Evolutionary conservation across 2,329 filamentous ascomycete species (phyloP), one percentile per base, ranked within the genome.

Genomic region (Fusarium xylarioides): DNA sequence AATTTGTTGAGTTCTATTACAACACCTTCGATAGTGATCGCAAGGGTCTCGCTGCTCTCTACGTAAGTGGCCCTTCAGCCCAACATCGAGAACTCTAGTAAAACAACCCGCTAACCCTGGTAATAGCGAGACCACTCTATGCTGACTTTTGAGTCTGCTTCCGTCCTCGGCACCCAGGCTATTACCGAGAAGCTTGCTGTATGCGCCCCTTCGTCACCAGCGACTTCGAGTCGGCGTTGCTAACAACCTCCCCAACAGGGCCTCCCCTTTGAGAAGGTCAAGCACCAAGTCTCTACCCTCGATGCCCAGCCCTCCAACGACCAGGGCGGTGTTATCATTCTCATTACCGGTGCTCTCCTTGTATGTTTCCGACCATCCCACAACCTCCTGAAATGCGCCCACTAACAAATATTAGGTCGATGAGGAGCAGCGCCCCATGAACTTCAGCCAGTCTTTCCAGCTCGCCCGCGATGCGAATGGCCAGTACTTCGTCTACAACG

Each of bases 1-100:
- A 97, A 85, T 98, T 98, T 84, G 92, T 95, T 76, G 81, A 91
- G 69, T 95, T 92, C 87, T 98, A 98, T 90, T 98, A 97, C 89
- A 87, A 92, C 79, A 91, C 91, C 68, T 97, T 98, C 84, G 95
- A 97, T 82, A 73, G 80, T 70, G 88, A 95, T 83, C 92, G 95
- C 79, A 83, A 84, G 63, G 78, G 81, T 57, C 89, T 98, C 47
- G 84, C 83, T 19, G 80, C 84, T 70, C 93, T 98, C 85, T 98
- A 98, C 87, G 95, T 97, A 90, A 81, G 93, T 79, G 34, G 34
- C 34, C n/a, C 28, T 34, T 40, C 42, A 28, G 26, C 32, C 34
- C 34, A 43, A 34, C 35, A 19, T 38, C 15, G n/a, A 63, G 79
- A 77, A 94, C 91, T 93, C 79, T 89, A 92, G 9, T 83, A 91